Percentiles rank a stretch among this genome's conserved stretches.
phyloP scores from a whole-genome alignment of 345 rosid genomes.

The Limnanthes douglasii region DNA sequence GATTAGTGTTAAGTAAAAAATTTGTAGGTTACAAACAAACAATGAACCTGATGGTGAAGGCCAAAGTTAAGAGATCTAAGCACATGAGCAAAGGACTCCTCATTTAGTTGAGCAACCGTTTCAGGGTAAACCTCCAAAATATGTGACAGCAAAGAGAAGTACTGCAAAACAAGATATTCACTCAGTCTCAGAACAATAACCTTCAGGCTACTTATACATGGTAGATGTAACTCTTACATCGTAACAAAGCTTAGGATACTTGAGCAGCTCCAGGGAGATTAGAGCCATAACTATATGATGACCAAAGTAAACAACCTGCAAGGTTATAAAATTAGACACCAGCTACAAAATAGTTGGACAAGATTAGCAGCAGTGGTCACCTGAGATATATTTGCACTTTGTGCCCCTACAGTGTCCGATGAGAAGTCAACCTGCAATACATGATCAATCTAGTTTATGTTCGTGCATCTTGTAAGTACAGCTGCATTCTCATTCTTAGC shows the following conservation, averaged over 20 bases:
- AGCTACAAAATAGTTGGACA: constrained; percentile 7
- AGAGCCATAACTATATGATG: constrained; percentile 86
- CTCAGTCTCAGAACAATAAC: constrained; percentile 8
- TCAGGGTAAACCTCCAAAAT: constrained; percentile 96
- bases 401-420: constrained; percentile 57
- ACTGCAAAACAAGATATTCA: constrained; percentile 33
- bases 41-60: constrained; percentile 86
- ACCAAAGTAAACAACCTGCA: constrained; percentile 89
- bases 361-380: constrained; percentile 20
- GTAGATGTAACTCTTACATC: constrained; percentile 46
- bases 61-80: constrained; percentile 81
- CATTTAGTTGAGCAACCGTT: constrained; percentile 54
- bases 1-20: background rate
- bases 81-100: constrained; percentile 66
- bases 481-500: background rate
- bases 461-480: too few species aligned
- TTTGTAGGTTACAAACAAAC: background rate
- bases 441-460: constrained; percentile 3
- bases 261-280: constrained; percentile 79
- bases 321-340: constrained; percentile 18
- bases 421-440: constrained; percentile 76
- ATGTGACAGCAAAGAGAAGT: constrained; percentile 74
- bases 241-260: constrained; percentile 94
- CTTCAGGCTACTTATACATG: background rate
- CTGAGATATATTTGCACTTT: constrained; percentile 70